Percentiles rank a stretch among this genome's conserved stretches.
phyloP scores from a whole-genome alignment of 176 grass and related monocot genomes.

The Eragrostis nindensis region DNA sequence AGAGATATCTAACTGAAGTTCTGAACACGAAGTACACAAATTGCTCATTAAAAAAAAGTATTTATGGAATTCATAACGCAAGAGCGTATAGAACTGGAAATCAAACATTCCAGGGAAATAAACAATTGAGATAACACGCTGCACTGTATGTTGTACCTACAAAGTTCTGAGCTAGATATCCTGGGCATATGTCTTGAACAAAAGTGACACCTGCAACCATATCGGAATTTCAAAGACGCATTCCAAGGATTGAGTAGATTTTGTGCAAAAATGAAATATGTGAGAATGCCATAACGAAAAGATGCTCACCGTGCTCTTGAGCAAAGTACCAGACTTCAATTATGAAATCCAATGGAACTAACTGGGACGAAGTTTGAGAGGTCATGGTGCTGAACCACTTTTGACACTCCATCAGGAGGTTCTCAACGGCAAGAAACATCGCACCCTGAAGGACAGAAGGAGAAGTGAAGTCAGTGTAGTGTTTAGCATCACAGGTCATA shows the following conservation, averaged over 20 bases:
- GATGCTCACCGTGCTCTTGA: slow-evolving; percentile 43
- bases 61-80: not conserved
- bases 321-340: slow-evolving; percentile 44
- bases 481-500: not conserved
- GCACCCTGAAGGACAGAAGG: slow-evolving; percentile 59
- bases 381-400: slow-evolving; percentile 48
- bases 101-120: not conserved
- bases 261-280: not conserved
- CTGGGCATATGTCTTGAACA: slow-evolving; percentile 49
- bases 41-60: not conserved
- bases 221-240: not conserved
- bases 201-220: slow-evolving; percentile 55
- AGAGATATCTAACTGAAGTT: not conserved
- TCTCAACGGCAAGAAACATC: slow-evolving; percentile 65
- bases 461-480: not conserved
- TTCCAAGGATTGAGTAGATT: not conserved
- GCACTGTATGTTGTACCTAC: slow-evolving; percentile 54
- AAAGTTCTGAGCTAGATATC: slow-evolving; percentile 71
- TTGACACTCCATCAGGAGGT: slow-evolving; percentile 57
- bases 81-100: not conserved
- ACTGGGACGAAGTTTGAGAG: slow-evolving; percentile 14
- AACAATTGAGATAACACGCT: not conserved
- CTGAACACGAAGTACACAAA: not conserved
- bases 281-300: not conserved
- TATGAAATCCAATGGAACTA: slow-evolving; percentile 36